Percentiles rank a stretch among this genome's conserved stretches.
phyloP scores from a whole-genome alignment of 108 stramenopile genomes.

The Skeletonema grethae region DNA sequence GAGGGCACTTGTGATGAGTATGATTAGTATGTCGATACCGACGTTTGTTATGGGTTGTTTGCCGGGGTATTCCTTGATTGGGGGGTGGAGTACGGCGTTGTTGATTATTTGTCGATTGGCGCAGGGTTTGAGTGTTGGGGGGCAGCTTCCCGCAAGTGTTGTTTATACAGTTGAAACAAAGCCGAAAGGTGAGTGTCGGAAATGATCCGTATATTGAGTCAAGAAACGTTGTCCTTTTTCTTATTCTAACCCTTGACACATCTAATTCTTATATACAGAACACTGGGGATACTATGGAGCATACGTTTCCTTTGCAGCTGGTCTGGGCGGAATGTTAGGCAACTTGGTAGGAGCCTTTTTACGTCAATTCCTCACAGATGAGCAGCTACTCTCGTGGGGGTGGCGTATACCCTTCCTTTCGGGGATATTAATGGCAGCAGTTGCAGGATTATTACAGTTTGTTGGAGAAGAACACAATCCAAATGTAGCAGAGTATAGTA shows the following conservation, averaged over 20 bases:
- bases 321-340: conserved; percentile 59
- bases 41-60: conserved; percentile 71
- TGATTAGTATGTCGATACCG: conserved; percentile 64
- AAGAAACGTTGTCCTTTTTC: background rate
- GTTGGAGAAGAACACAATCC: conserved; percentile 58
- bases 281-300: conserved; percentile 9
- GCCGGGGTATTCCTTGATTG: conserved; percentile 58
- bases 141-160: conserved; percentile 62
- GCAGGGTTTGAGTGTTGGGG: conserved; percentile 65
- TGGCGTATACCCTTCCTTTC: conserved; percentile 81
- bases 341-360: conserved; percentile 62
- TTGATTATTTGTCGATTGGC: conserved; percentile 53
- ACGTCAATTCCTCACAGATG: conserved; percentile 57
- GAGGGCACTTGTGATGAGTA: conserved; percentile 45
- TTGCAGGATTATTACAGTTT: conserved; percentile 50
- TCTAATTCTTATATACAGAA: background rate
- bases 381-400: conserved; percentile 71
- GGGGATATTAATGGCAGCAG: conserved; percentile 60
- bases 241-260: background rate
- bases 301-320: conserved; percentile 38
- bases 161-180: conserved; percentile 64
- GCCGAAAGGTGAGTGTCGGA: conserved; percentile 51
- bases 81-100: conserved; percentile 44
- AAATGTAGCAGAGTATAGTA: conserved; percentile 43
- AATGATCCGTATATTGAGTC: conserved; percentile 26